These are phyloP conservation scores for Dryadomyces quercivorus DNA, from an alignment of 2,329 filamentous ascomycete genomes.

Conservation along the genomic window DNA sequence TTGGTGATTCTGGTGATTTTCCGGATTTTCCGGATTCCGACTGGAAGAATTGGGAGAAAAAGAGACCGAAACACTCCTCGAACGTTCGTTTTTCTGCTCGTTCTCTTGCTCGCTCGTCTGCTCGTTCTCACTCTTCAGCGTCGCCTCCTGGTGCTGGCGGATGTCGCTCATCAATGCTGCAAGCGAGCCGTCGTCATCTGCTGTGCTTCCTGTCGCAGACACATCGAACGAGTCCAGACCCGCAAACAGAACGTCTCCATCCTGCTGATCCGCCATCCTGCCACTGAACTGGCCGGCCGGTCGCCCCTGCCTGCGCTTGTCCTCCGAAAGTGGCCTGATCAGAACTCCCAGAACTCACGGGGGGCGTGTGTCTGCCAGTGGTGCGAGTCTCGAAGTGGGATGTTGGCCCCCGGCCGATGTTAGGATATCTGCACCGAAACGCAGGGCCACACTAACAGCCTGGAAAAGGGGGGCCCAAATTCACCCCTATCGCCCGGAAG, in stretches of 20 bases:
- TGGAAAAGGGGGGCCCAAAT: not conserved
- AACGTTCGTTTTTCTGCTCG: not conserved
- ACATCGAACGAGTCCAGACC: constrained; percentile 12
- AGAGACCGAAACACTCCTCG: too few species aligned
- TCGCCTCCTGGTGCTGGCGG: constrained; percentile 1
- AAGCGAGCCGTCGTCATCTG: constrained; percentile 6
- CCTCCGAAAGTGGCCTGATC: constrained; percentile 1
- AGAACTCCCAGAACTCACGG: not conserved
- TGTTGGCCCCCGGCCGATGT: not conserved
- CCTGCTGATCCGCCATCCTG: constrained; percentile 11
- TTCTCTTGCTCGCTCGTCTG: not conserved
- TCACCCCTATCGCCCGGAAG: not conserved
- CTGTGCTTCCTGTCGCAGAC: constrained; percentile 1
- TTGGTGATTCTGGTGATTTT: not conserved
- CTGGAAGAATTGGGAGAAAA: too few species aligned
- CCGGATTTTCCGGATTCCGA: too few species aligned
- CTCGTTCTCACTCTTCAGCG: not conserved
- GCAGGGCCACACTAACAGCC: not conserved
- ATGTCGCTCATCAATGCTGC: constrained; percentile 6
- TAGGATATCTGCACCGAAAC: not conserved
- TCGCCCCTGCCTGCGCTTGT: not conserved
- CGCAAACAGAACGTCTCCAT: constrained; percentile 9
- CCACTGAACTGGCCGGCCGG: not conserved
- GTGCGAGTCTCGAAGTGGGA: not conserved
- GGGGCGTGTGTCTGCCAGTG: not conserved